phyloP scores from a whole-genome alignment of 169 alveolate species.

The Cryptosporidium parvum region DNA sequence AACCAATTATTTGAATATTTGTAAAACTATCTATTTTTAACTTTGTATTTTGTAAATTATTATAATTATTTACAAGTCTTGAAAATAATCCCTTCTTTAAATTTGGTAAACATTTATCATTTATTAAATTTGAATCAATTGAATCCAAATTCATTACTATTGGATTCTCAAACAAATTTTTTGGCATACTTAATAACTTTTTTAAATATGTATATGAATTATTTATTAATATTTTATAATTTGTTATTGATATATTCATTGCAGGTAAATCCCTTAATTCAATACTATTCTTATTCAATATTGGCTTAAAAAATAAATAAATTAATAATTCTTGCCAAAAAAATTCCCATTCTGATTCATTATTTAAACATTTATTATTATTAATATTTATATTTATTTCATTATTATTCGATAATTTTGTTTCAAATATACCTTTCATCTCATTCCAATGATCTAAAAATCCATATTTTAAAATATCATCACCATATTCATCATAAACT shows the following conservation, averaged over 20 bases:
- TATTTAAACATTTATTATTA: background rate
- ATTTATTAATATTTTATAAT: background rate
- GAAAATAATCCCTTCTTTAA: conserved; percentile 1
- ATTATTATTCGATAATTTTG: background rate
- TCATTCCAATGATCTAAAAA: conserved; percentile 34
- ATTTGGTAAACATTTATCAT: background rate
- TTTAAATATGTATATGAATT: conserved; percentile 20
- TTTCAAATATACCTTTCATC: background rate
- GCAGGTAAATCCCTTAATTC: conserved; percentile 28
- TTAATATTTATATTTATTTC: background rate
- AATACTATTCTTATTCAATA: conserved; percentile 19
- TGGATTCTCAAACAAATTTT: background rate
- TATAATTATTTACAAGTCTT: background rate
- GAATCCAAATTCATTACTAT: conserved; percentile 1
- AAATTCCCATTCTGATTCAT: background rate
- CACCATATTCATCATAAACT: conserved; percentile 57
- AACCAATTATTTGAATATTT: conserved; percentile 19
- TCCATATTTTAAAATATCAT: conserved; percentile 48
- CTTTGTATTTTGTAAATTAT: background rate
- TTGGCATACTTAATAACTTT: conserved; percentile 7
- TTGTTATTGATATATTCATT: conserved; percentile 16
- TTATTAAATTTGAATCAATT: background rate
- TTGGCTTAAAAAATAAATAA: conserved; percentile 18
- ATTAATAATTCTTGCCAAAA: conserved; percentile 28
- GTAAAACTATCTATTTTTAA: background rate